Evolutionary conservation across 371 early-diverging fungal species (phyloP), one percentile per base, ranked within the genome.

Genomic region (Actinomortierella wolfii): DNA sequence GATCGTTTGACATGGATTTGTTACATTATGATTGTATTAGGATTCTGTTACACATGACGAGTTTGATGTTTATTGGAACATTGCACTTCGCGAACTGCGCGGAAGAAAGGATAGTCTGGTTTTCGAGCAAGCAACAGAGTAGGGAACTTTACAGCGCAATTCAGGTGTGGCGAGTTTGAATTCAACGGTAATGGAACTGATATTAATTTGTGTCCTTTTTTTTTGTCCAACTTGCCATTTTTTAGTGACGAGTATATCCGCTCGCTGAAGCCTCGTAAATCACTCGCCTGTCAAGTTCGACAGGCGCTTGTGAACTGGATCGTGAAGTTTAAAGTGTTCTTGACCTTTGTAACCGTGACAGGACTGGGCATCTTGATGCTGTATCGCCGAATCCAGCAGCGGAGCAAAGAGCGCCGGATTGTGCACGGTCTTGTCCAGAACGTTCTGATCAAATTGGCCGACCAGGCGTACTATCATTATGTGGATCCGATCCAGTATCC

Each of bases 381-480:
- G 9, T 63, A 57, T 9, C 41, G 56, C 9, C 54, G 67, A n/a
- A 48, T 73, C 7, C 9, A 34, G 2, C 46, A 46, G 2, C 34
- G 74, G 18, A 59, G 59, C 13, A 61, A 67, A 57, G 59, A 73
- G 23, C 40, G 47, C 1, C 56, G 52, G 8, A 54, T 63, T 9
- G 34, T 73, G 15, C 66, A 59, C 15, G 74, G 74, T 4, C 67
- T 73, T 15, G 74, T 73, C 23, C 59, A 66, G 28, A 66, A 67
- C 28, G 63, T 67, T 2, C 34, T 73, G 5, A 15, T 56, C 3
- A 73, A 67, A 24, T 57, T 73, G 13, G 57, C 74, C 26, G 63
- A 62, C 20, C 74, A 73, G 41, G 67, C 74, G 1, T 67, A 67
- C 21, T 73, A 62, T 23, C 56, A 63, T 47, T 73, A 73, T 45